These are phyloP conservation scores for Acanthamoeba culbertsoni DNA, from an alignment of 208 protist species.

Conservation along the genomic window DNA sequence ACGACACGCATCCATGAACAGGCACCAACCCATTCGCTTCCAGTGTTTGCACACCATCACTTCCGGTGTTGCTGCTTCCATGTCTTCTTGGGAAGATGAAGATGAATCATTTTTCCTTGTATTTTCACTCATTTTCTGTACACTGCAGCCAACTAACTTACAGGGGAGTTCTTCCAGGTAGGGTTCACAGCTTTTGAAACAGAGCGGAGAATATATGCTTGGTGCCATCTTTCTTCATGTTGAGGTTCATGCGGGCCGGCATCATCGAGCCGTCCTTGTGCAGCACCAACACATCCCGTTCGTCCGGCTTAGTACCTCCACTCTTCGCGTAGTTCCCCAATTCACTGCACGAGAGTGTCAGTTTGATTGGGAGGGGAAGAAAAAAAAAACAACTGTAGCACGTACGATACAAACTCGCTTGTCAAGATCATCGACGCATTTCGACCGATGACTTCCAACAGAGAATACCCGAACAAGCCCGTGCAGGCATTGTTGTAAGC, in stretches of 20 bases:
- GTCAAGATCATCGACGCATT: neutral
- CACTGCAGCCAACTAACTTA: too few relatives aligned
- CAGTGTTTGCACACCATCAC: conserved; percentile 10
- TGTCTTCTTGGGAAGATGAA: neutral
- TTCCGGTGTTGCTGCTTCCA: neutral
- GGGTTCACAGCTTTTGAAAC: conserved; percentile 2
- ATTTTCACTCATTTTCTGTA: neutral
- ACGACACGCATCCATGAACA: neutral
- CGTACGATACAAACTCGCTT: neutral
- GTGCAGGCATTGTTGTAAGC: neutral
- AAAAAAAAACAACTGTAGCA: neutral
- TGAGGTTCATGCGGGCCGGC: conserved; percentile 9
- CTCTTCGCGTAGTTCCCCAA: neutral
- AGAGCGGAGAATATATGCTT: conserved; percentile 26
- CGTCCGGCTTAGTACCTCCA: neutral
- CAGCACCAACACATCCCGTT: neutral
- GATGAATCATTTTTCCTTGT: neutral
- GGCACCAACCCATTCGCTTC: neutral
- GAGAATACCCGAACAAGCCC: neutral
- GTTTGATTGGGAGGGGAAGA: neutral
- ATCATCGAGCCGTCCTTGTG: conserved; percentile 55
- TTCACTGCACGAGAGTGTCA: neutral
- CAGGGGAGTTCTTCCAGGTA: too few relatives aligned
- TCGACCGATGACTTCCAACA: conserved; percentile 35
- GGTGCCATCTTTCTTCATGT: neutral